Conservation (phyloP, 305 asterid genomes). For the Ilex paraguariensis region DNA sequence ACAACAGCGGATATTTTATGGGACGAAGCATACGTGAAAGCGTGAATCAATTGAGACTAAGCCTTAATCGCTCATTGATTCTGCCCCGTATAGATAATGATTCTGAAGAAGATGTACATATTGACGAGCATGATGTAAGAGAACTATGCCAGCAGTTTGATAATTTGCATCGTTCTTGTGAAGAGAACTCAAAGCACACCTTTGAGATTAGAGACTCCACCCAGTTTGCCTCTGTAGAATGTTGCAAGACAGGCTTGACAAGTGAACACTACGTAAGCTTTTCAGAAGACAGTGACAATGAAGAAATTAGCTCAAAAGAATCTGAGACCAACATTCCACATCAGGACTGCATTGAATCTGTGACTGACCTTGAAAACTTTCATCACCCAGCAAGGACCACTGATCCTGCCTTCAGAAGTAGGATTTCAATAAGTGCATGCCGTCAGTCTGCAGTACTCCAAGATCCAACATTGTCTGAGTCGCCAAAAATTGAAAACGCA, state of each 20-base stretch:
- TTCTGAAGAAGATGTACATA: slow-evolving; percentile 38
- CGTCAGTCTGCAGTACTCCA: slow-evolving; percentile 44
- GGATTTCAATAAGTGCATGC: slow-evolving; percentile 37
- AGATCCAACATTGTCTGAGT: slow-evolving; percentile 74
- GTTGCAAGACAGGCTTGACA: slow-evolving; percentile 53
- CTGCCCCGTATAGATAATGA: slow-evolving; percentile 58
- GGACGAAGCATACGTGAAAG: slow-evolving; percentile 72
- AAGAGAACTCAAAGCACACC: slow-evolving; percentile 31
- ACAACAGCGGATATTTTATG: slow-evolving; percentile 42
- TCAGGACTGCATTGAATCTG: slow-evolving; percentile 10
- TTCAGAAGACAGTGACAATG: slow-evolving; percentile 74
- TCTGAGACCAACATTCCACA: slow-evolving; percentile 21
- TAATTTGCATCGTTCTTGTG: slow-evolving; percentile 38
- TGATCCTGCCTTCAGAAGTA: slow-evolving; percentile 33
- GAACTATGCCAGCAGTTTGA: slow-evolving; percentile 67
- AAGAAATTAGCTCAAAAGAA: slow-evolving; percentile 53
- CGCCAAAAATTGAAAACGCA: slow-evolving; percentile 66
- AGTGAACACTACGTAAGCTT: slow-evolving; percentile 79
- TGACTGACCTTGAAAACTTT: slow-evolving; percentile 15
- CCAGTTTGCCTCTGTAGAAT: slow-evolving; percentile 55
- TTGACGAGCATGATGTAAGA: slow-evolving; percentile 64
- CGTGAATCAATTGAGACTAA: slow-evolving; percentile 76
- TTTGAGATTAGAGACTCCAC: slow-evolving; percentile 36
- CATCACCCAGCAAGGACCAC: slow-evolving; percentile 17
- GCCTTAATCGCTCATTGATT: slow-evolving; percentile 80